Conservation (phyloP, 2,329 filamentous ascomycete genomes). For the Hypoxylon sp. region DNA sequence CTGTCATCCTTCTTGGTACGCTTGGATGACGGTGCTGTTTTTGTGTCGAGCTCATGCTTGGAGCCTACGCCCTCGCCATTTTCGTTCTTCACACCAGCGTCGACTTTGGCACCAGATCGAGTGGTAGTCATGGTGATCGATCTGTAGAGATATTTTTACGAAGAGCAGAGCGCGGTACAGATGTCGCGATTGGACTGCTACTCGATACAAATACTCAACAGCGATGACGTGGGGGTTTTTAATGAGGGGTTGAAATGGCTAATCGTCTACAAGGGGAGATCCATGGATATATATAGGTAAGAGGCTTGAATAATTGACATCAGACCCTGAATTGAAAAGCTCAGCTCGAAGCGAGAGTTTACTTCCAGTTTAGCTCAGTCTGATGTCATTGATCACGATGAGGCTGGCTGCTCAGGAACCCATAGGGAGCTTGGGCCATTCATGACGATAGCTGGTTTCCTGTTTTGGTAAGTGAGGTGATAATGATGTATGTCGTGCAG, state of each 20-base stretch:
- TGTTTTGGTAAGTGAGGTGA: conserved; percentile 28
- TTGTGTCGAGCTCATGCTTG: conserved; percentile 56
- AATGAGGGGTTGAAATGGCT: neutral
- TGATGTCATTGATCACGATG: conserved; percentile 47
- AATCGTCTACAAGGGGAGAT: neutral
- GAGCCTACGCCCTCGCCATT: conserved; percentile 48
- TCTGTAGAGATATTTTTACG: neutral
- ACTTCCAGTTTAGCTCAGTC: conserved; percentile 26
- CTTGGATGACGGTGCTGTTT: conserved; percentile 58
- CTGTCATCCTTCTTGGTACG: conserved; percentile 55
- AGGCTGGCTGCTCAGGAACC: conserved; percentile 29
- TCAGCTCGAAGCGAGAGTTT: conserved; percentile 19
- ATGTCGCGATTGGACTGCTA: neutral
- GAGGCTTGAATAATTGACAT: neutral
- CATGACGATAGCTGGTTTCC: conserved; percentile 39
- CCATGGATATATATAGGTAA: neutral
- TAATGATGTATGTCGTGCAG: conserved; percentile 23
- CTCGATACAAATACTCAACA: neutral
- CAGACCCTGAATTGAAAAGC: neutral
- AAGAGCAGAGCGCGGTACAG: neutral
- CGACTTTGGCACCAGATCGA: conserved; percentile 46
- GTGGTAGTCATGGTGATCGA: conserved; percentile 46
- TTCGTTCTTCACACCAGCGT: conserved; percentile 19
- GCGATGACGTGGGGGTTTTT: neutral
- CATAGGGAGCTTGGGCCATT: conserved; percentile 39